Evolutionary conservation across 164 flowering plant genomes (phyloP).

Genomic region (Nymphaea thermarum): DNA sequence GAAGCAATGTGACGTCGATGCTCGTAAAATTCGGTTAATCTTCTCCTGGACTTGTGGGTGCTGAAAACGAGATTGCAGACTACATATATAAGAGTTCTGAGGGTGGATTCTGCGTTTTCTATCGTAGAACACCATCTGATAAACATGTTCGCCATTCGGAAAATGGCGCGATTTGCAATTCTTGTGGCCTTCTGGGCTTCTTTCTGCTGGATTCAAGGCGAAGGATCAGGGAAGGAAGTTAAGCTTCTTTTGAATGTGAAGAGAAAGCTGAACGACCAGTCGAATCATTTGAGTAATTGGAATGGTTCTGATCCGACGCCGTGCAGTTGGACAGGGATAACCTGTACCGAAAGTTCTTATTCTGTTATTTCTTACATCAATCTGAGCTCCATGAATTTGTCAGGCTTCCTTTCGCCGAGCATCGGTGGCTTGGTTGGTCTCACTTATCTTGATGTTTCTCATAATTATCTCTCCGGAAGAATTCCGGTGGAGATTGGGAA

Average conservation of each 20-base stretch:
- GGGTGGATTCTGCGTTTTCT: background rate
- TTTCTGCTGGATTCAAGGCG: constrained; percentile 19
- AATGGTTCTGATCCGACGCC: constrained; percentile 49
- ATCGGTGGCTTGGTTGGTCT: constrained; percentile 27
- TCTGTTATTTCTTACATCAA: constrained; percentile 22
- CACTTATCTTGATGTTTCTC: constrained; percentile 26
- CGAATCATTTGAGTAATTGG: constrained; percentile 41
- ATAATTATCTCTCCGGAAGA: constrained; percentile 38
- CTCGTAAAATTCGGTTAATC: background rate
- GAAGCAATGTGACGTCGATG: background rate
- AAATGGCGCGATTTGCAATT: constrained; percentile 2
- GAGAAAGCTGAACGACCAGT: constrained; percentile 31
- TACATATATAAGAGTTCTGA: background rate
- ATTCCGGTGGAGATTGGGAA: constrained; percentile 24
- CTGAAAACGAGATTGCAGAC: background rate
- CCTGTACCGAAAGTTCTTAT: constrained; percentile 24
- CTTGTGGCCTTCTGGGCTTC: background rate
- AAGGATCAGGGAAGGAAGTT: constrained; percentile 60
- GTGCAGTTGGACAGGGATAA: constrained; percentile 73
- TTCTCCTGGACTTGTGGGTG: background rate
- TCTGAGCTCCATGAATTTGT: constrained; percentile 25
- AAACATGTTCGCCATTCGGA: background rate
- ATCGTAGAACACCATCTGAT: background rate
- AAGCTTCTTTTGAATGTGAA: constrained; percentile 48
- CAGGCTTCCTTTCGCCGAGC: constrained; percentile 35